These are phyloP conservation scores for Fusarium piperis DNA, from an alignment of 2,329 filamentous ascomycete species.

Conservation along the genomic window DNA sequence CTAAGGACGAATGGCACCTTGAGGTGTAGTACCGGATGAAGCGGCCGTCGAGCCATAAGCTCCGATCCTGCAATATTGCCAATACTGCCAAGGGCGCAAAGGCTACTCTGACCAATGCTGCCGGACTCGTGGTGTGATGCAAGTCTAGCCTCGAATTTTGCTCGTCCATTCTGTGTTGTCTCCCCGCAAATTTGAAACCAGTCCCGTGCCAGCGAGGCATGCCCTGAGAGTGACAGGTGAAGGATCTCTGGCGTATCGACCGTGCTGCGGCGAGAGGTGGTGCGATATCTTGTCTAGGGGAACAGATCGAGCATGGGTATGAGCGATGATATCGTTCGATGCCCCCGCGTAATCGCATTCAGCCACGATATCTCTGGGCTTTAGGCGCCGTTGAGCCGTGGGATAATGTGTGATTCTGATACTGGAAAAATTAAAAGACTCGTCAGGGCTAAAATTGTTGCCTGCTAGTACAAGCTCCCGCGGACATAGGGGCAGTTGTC, in stretches of 20 bases:
- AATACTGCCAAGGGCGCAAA: conserved; percentile 15
- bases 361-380: background rate
- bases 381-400: background rate
- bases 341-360: conserved; percentile 16
- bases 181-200: conserved; percentile 34
- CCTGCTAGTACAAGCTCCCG: background rate
- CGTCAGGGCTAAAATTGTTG: conserved; percentile 7
- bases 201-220: conserved; percentile 7
- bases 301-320: conserved; percentile 34
- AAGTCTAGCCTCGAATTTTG: conserved; percentile 5
- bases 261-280: conserved; percentile 31
- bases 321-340: conserved; percentile 36
- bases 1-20: conserved; percentile 54
- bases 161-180: conserved; percentile 6
- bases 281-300: conserved; percentile 31
- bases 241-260: conserved; percentile 22
- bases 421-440: background rate
- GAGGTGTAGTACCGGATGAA: conserved; percentile 14
- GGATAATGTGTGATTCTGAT: conserved; percentile 2
- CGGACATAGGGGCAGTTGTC: conserved; percentile 1
- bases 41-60: conserved; percentile 1
- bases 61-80: conserved; percentile 11
- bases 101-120: conserved; percentile 15
- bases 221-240: conserved; percentile 16
- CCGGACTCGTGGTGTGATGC: conserved; percentile 28